Evolutionary conservation across 2,329 filamentous ascomycete genomes (phyloP).

Genomic region (Emmonsiellopsis sp.): DNA sequence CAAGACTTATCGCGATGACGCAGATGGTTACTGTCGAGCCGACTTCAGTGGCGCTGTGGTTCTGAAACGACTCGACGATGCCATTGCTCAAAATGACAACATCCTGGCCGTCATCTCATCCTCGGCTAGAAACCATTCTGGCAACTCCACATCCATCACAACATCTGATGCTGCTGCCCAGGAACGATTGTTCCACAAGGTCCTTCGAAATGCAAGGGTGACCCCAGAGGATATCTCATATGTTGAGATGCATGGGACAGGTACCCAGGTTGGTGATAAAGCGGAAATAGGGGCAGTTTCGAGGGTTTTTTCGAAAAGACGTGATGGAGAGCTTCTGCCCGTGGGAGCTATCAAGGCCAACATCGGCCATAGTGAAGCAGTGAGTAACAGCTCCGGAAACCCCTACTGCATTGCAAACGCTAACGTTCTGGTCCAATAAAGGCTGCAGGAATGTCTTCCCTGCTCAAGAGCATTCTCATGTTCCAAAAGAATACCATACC

Average conservation of each 20-base stretch:
- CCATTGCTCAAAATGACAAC: constrained; percentile 61
- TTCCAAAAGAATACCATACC: constrained; percentile 26
- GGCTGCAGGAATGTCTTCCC: constrained; percentile 44
- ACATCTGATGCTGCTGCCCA: constrained; percentile 73
- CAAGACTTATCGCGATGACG: constrained; percentile 71
- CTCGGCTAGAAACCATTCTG: constrained; percentile 71
- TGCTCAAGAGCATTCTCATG: constrained; percentile 30
- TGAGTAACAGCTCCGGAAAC: neutral
- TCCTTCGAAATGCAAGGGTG: constrained; percentile 64
- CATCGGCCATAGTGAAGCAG: constrained; percentile 53
- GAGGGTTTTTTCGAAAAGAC: constrained; percentile 47
- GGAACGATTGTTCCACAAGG: constrained; percentile 58
- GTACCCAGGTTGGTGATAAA: constrained; percentile 74
- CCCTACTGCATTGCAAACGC: too few relatives aligned
- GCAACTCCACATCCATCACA: constrained; percentile 72
- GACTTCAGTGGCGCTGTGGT: constrained; percentile 67
- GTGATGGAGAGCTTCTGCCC: neutral
- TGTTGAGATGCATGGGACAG: constrained; percentile 87
- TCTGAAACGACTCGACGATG: constrained; percentile 71
- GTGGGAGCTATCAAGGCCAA: constrained; percentile 55
- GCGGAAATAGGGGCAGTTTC: constrained; percentile 74
- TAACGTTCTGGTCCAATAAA: neutral
- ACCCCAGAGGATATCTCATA: constrained; percentile 71
- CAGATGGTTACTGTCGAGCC: constrained; percentile 74
- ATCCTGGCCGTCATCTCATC: constrained; percentile 64